Base-by-base conservation (phyloP, 139 green algal species). In the Parachlorella kessleri region DNA sequence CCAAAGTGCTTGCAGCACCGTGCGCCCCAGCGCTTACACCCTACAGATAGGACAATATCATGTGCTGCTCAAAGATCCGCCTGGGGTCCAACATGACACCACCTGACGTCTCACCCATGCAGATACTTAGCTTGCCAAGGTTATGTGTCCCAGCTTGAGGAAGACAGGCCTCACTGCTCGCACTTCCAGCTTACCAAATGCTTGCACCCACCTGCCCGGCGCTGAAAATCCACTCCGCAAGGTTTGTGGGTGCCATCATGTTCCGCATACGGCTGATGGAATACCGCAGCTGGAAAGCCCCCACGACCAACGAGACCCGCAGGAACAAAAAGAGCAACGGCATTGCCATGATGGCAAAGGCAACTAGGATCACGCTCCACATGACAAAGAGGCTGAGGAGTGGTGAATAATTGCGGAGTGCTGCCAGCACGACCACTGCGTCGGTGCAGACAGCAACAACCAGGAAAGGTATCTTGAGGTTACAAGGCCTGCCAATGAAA, bases 341-440 rank as follows among this genome's bases (percentile, higher is more conserved):
- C 75, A 80, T 73, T 32, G 70, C 65, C 32, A 80, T 65, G 24
- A 80, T 70, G 8, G 64, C 65, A 66, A 80, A 80, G 0, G 24
- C 41, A 28, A 18, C 75, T 9, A 80, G 75, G n/a, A 80, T 40
- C 32, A 80, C 75, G 0, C n/a, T 54, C 75, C 75, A 80, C 23
- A 80, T 26, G 10, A 80, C 73, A 32, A 80, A 74, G n/a, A 80
- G 65, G 4, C 63, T 80, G 5, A 80, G 21, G 8, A 80, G 6
- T 18, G 65, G 41, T 2, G 75, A n/a, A 23, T 39, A 80, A 33
- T 80, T 33, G 30, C 71, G 75, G 2, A 73, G 18, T 3, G 66
- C 32, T 9, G 59, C 75, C 1, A 73, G 71, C 40, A 73, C 38
- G 5, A 64, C 75, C 2, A 80, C 35, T 0, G 42, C 3, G 10